Evolutionary conservation across 805 yeast species (phyloP).

Genomic region (Metschnikowia chrysomelidarum): DNA sequence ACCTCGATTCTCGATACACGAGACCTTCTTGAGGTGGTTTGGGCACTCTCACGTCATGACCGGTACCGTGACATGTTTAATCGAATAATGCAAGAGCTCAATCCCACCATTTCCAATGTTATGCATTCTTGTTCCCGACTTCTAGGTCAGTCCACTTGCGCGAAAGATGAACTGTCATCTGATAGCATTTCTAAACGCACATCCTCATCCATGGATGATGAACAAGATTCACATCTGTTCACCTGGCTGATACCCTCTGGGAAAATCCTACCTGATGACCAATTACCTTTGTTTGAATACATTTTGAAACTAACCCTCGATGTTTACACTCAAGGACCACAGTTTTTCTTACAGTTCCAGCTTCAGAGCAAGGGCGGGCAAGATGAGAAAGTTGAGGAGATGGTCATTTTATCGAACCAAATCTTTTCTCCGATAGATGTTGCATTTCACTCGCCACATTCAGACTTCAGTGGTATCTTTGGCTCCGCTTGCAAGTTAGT

Average conservation of each 20-base stretch:
- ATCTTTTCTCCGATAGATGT: constrained; percentile 25
- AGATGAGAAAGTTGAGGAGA: constrained; percentile 6
- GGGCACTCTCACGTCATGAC: constrained; percentile 29
- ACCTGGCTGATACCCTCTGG: constrained; percentile 6
- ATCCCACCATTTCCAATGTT: constrained; percentile 21
- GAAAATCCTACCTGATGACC: constrained; percentile 1
- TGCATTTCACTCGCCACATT: constrained; percentile 22
- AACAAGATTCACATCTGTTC: background rate
- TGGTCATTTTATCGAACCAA: constrained; percentile 24
- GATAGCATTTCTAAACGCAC: background rate
- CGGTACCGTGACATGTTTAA: constrained; percentile 21
- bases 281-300: constrained; percentile 21
- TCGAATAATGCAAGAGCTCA: constrained; percentile 24
- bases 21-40: constrained; percentile 29
- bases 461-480: constrained; percentile 24
- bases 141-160: background rate
- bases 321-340: constrained; percentile 34
- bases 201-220: background rate
- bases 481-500: constrained; percentile 35
- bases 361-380: constrained; percentile 2
- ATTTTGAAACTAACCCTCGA: constrained; percentile 32
- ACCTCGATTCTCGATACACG: constrained; percentile 8
- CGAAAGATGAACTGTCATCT: background rate
- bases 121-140: constrained; percentile 9
- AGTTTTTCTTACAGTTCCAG: constrained; percentile 24